Evolutionary conservation across 176 grass and related monocot genomes (phyloP).

Genomic region (Oryza brachyantha): DNA sequence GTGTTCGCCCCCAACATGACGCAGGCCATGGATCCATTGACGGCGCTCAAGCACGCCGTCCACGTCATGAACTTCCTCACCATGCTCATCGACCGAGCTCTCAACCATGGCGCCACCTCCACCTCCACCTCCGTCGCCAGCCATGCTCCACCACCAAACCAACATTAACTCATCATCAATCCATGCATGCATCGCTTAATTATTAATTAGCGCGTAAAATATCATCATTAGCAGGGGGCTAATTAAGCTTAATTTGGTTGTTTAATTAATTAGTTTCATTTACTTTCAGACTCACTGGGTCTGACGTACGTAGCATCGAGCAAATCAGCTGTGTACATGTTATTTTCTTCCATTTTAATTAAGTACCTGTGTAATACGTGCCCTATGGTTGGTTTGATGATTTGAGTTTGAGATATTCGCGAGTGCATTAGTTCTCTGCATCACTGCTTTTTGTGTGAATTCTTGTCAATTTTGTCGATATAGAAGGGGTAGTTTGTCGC

Average conservation of each 20-base stretch:
- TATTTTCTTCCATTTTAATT: neutral
- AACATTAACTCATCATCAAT: neutral
- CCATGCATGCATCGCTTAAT: too few relatives aligned
- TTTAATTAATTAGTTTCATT: slow-evolving; percentile 4
- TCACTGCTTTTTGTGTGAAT: too few relatives aligned
- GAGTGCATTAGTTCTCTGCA: too few relatives aligned
- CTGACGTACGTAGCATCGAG: slow-evolving; percentile 14
- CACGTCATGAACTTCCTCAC: slow-evolving; percentile 93
- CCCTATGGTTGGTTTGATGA: neutral
- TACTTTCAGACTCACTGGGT: slow-evolving; percentile 7
- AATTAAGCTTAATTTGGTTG: neutral
- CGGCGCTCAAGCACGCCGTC: slow-evolving; percentile 78
- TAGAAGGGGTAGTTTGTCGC: too few relatives aligned
- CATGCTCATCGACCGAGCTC: slow-evolving; percentile 66
- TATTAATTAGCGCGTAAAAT: neutral
- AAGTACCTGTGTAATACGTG: neutral
- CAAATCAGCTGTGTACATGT: slow-evolving; percentile 14
- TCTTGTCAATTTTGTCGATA: too few relatives aligned
- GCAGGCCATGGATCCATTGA: slow-evolving; percentile 67
- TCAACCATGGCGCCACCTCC: slow-evolving; percentile 26
- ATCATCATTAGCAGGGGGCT: neutral
- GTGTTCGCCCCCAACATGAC: slow-evolving; percentile 98
- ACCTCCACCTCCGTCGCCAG: neutral
- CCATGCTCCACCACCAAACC: neutral
- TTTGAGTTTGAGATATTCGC: neutral